Base-by-base conservation (phyloP, 2,329 filamentous ascomycete genomes). In the Cladosporium sp. region DNA sequence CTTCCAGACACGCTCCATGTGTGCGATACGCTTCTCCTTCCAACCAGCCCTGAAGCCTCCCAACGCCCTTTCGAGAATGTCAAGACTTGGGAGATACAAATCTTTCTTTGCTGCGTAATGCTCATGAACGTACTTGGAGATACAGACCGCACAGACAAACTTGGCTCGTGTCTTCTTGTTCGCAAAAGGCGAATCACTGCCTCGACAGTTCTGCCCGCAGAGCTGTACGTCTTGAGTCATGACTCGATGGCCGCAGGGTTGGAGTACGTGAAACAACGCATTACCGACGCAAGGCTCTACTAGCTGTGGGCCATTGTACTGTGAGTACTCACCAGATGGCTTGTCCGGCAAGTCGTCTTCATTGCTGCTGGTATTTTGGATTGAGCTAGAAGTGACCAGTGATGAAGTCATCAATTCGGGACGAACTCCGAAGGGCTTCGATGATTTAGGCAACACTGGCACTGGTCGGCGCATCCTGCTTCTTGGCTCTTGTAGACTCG, bases 211-310 rank as follows among this genome's bases (percentile, higher is more conserved):
- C 16, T 55, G 46, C 14, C 62, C 69, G 50, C 69, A 72, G 12
- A 62, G 31, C 26, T 67, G 64, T 14, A 67, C 62, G 12, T 26
- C 44, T n/a, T 14, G 12, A 0, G 69, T 72, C 18, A 71, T 66
- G 26, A 71, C 52, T 40, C 68, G 68, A 63, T 72, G 70, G 18
- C 68, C 66, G 59, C 70, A 72, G 1, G 66, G 66, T 11, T 52
- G 29, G 26, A 70, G 65, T 10, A 61, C 44, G 12, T 70, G 68
- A 26, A 66, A 37, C 5, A 68, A 52, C 4, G 63, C 65, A 7
- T 63, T 53, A 5, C 31, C 29, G 2, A 66, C 63, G 28, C 68
- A 70, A 3, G 68, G 55, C 7, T 69, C 66, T 23, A 64, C 63
- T 2, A 70, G 58, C 14, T 69, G 68, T 5, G 65, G 58, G 4